A percentile compares a stretch with the other conserved stretches of the same genome.
Conservation (phyloP, 805 yeast genomes). For the Metschnikowia shivogae region DNA sequence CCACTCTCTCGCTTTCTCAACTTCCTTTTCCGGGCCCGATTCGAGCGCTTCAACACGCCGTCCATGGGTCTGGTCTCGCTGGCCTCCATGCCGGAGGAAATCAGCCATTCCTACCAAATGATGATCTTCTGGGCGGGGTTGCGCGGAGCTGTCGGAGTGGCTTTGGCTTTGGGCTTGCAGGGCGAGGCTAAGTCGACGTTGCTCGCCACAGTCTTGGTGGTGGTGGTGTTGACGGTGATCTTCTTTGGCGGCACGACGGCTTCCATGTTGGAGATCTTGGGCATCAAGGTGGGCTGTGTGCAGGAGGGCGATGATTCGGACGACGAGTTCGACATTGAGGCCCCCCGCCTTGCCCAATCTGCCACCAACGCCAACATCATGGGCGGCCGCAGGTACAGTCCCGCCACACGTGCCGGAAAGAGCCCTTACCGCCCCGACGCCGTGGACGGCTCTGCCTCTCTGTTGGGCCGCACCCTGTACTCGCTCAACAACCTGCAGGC, state of each 20-base stretch:
- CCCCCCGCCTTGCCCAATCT: conserved; percentile 38
- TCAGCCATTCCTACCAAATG: conserved; percentile 93
- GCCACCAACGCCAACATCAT: conserved; percentile 12
- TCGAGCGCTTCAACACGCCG: conserved; percentile 35
- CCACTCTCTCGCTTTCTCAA: conserved; percentile 84
- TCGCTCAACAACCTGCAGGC: conserved; percentile 18
- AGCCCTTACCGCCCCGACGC: conserved; percentile 10
- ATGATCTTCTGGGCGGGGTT: conserved; percentile 99
- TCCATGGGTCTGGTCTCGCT: conserved; percentile 38
- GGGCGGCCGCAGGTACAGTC: conserved; percentile 24
- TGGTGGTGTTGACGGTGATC: conserved; percentile 92
- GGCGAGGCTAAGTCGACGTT: conserved; percentile 88
- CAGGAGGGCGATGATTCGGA: conserved; percentile 73
- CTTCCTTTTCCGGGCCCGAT: conserved; percentile 64
- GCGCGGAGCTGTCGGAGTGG: conserved; percentile 99
- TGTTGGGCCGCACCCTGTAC: conserved; percentile 2
- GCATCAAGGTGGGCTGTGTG: conserved; percentile 86
- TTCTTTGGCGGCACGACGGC: conserved; percentile 98
- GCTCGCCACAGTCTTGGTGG: conserved; percentile 92
- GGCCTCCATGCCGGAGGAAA: conserved; percentile 68
- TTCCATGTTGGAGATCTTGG: conserved; percentile 91
- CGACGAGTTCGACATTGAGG: conserved; percentile 94
- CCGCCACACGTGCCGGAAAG: conserved; percentile 16
- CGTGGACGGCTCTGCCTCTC: not conserved
- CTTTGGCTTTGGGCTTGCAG: conserved; percentile 94